These are phyloP conservation scores for Piloderma croceum DNA, from an alignment of 768 basidiomycete species.

Conservation along the genomic window DNA sequence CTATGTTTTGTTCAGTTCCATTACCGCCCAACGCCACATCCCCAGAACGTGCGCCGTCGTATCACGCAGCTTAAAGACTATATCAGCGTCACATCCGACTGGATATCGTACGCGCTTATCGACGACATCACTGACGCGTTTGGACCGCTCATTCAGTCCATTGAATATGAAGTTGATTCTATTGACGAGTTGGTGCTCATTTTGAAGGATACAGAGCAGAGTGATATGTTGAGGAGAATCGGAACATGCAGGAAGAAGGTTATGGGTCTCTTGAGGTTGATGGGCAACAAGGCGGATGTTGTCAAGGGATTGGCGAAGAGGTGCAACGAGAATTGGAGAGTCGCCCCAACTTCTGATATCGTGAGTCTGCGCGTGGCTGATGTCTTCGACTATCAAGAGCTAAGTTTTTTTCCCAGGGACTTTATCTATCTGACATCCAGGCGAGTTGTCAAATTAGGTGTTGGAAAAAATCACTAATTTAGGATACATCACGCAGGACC, in stretches of 20 bases:
- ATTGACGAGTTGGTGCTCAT: constrained; percentile 98
- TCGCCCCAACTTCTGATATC: constrained; percentile 96
- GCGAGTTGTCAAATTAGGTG: constrained; percentile 17
- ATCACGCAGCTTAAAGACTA: constrained; percentile 99
- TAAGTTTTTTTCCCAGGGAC: constrained; percentile 47
- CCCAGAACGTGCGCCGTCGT: constrained; percentile 93
- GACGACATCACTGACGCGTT: constrained; percentile 99
- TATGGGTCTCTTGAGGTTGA: constrained; percentile 91
- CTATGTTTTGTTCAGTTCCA: constrained; percentile 77
- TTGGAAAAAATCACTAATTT: neutral
- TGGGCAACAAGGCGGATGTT: constrained; percentile 99
- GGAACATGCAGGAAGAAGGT: constrained; percentile 99
- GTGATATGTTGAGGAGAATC: constrained; percentile 95
- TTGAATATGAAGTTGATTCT: constrained; percentile 98
- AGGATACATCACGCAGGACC: constrained; percentile 49
- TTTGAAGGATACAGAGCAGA: constrained; percentile 91
- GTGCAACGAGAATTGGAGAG: constrained; percentile 98
- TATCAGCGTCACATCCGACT: constrained; percentile 97
- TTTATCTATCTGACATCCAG: constrained; percentile 94
- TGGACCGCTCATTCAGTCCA: constrained; percentile 95
- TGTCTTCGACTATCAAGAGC: constrained; percentile 1
- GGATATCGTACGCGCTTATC: constrained; percentile 99
- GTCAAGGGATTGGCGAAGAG: constrained; percentile 97
- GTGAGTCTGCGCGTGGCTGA: constrained; percentile 36
- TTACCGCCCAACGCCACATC: constrained; percentile 94